Conservation (phyloP, 2,329 filamentous ascomycete species). For the Aspergillus sojae region DNA sequence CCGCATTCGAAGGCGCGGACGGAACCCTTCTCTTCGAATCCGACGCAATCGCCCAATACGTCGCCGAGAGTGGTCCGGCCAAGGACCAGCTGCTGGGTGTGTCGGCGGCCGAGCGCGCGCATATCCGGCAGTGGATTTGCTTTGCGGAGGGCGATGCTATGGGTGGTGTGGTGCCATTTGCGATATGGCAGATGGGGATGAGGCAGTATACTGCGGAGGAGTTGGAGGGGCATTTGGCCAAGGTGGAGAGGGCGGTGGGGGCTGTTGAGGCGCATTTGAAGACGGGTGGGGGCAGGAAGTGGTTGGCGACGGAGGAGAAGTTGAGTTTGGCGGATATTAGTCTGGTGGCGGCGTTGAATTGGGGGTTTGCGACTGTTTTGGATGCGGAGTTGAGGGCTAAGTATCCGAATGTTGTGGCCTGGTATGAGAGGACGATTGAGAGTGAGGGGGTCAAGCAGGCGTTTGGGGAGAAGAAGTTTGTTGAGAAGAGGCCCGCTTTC, state of each 20-base stretch:
- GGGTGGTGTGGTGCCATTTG: slow-evolving; percentile 21
- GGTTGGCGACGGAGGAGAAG: slow-evolving; percentile 28
- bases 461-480: slow-evolving; percentile 29
- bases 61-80: slow-evolving; percentile 51
- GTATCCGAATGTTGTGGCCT: slow-evolving; percentile 25
- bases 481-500: slow-evolving; percentile 21
- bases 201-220: slow-evolving; percentile 23
- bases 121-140: slow-evolving; percentile 51
- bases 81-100: slow-evolving; percentile 51
- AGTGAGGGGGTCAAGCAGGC: slow-evolving; percentile 30
- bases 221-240: slow-evolving; percentile 21
- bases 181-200: slow-evolving; percentile 24
- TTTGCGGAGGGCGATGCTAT: slow-evolving; percentile 42
- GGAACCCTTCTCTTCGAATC: slow-evolving; percentile 49
- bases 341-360: slow-evolving; percentile 25
- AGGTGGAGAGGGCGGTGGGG: slow-evolving; percentile 25
- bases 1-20: slow-evolving; percentile 52
- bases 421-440: slow-evolving; percentile 26
- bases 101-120: slow-evolving; percentile 44
- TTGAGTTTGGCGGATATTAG: slow-evolving; percentile 34
- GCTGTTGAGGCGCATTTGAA: slow-evolving; percentile 18
- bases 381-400: slow-evolving; percentile 32
- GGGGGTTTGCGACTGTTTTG: slow-evolving; percentile 28
- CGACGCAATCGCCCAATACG: slow-evolving; percentile 51
- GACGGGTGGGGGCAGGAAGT: slow-evolving; percentile 23